Percentiles rank a stretch among this genome's conserved stretches.
These are phyloP conservation scores for Cicer pinnatifidum DNA, from an alignment of 306 rosid genomes.

Conservation along the genomic window DNA sequence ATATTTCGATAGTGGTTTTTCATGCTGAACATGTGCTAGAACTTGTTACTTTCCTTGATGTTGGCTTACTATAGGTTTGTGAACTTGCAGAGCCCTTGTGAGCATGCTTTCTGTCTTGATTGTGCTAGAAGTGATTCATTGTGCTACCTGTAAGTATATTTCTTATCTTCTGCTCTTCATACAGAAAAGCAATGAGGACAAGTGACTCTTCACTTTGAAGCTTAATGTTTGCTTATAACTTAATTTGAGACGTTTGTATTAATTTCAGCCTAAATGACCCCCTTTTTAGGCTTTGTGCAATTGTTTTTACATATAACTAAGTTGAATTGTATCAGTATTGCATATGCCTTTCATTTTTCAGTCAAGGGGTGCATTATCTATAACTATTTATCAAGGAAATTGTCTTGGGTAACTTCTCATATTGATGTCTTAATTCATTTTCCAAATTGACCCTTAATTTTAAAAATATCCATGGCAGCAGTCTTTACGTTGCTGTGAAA, in stretches of 20 bases:
- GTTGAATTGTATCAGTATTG: not conserved
- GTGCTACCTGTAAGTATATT: constrained; percentile 88
- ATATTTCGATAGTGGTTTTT: not conserved
- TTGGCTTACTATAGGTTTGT: constrained; percentile 36
- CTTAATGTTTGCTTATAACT: constrained; percentile 13
- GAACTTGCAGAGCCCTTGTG: constrained; percentile 94
- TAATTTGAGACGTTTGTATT: constrained; percentile 6
- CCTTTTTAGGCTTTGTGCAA: constrained; percentile 5
- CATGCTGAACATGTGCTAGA: constrained; percentile 23
- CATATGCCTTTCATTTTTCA: constrained; percentile 21
- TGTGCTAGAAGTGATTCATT: constrained; percentile 95
- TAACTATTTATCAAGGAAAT: no score
- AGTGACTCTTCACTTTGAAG: constrained; percentile 14
- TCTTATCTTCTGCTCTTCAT: constrained; percentile 42
- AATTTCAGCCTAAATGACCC: constrained; percentile 25
- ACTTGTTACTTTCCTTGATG: constrained; percentile 30
- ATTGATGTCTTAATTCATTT: not conserved
- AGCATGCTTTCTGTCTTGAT: constrained; percentile 94
- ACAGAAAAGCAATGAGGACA: constrained; percentile 1
- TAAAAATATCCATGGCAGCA: not conserved
- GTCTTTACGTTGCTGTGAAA: not conserved
- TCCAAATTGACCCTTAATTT: not conserved
- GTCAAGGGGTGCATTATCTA: not conserved
- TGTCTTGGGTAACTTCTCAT: not conserved
- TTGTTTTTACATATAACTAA: constrained; percentile 19